Evolutionary conservation across 2,329 filamentous ascomycete species (phyloP), one percentile per base, ranked within the genome.

Genomic region (Claviceps citrina): DNA sequence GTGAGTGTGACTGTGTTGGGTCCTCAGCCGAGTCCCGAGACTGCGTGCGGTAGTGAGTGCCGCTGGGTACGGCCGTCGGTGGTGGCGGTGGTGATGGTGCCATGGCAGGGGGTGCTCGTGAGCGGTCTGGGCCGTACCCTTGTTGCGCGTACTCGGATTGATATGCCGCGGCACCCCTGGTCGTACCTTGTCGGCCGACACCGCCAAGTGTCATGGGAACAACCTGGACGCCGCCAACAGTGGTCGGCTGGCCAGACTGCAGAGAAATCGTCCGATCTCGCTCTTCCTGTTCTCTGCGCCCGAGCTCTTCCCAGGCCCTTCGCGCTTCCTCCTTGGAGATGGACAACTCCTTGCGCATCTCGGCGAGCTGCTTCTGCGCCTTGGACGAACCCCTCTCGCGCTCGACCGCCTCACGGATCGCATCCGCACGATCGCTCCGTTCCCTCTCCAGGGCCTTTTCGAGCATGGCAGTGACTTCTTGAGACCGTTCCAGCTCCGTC

Each of bases 271-370:
- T 91, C 34, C 84, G 75, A 47, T 95, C 87, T 5, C 89, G 77
- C 59, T 95, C 89, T 60, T 93, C 84, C 54, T 95, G 85, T 59
- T 96, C 91, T 38, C 86, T 77, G 38, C 89, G 75, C 19, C 91
- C 91, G 1, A 98, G 74, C 60, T 96, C 91, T 63, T 98, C 91
- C 91, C 91, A 98, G 1, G 91, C 91, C 42, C 91, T 76, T 27
- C 89, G 78, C 7, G 91, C 89, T 60, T 98, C 91, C 50, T 95
- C 89, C 55, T 94, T 95, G 30, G 87, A 93, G 45, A 98, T 98
- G 51, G 82, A 75, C 30, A 96, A 68, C 61, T 98, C 91, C 46
- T 91, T 84, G 51, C 82, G 81, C 81, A 94, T 86, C 59, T 96
- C 91, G 13, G 71, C 69, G n/a, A 93, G 72, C 49, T 85, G 70